Percentiles rank a stretch among this genome's conserved stretches.
phyloP scores from a whole-genome alignment of 2,329 filamentous ascomycete species.

The Fusarium palustre region DNA sequence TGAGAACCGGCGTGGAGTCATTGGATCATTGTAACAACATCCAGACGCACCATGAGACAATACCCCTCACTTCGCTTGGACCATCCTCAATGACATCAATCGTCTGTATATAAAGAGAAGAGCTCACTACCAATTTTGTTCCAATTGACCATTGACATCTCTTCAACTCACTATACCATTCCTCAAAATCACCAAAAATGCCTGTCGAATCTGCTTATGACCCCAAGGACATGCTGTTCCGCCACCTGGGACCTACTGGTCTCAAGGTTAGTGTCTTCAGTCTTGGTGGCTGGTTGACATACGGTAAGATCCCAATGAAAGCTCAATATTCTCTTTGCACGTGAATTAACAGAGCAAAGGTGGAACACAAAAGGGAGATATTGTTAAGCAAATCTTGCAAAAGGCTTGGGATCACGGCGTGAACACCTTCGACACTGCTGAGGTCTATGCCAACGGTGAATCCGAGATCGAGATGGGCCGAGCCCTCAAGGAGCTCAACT shows the following conservation, averaged over 20 bases:
- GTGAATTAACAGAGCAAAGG: background rate
- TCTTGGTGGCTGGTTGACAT: conserved; percentile 45
- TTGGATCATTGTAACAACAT: conserved; percentile 16
- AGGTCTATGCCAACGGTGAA: conserved; percentile 68
- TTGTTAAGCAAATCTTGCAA: conserved; percentile 69
- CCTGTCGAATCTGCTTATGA: conserved; percentile 41
- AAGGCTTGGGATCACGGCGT: conserved; percentile 69
- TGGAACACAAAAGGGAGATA: conserved; percentile 71
- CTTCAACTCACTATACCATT: background rate
- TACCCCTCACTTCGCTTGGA: conserved; percentile 30
- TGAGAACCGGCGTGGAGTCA: conserved; percentile 26
- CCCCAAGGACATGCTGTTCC: conserved; percentile 47
- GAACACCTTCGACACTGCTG: conserved; percentile 72
- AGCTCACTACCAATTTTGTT: background rate
- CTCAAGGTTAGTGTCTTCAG: conserved; percentile 47
- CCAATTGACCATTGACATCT: background rate
- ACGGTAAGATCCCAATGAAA: conserved; percentile 8
- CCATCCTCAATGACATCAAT: conserved; percentile 29
- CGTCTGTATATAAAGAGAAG: conserved; percentile 5
- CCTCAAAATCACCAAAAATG: conserved; percentile 21
- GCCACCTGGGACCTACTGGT: conserved; percentile 44
- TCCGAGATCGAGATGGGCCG: conserved; percentile 72
- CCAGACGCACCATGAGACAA: background rate
- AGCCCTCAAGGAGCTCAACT: conserved; percentile 67
- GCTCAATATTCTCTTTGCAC: background rate